A percentile compares a stretch with the other conserved stretches of the same genome.
Conservation (phyloP, 805 yeast species). For the Clavispora phyllophila region DNA sequence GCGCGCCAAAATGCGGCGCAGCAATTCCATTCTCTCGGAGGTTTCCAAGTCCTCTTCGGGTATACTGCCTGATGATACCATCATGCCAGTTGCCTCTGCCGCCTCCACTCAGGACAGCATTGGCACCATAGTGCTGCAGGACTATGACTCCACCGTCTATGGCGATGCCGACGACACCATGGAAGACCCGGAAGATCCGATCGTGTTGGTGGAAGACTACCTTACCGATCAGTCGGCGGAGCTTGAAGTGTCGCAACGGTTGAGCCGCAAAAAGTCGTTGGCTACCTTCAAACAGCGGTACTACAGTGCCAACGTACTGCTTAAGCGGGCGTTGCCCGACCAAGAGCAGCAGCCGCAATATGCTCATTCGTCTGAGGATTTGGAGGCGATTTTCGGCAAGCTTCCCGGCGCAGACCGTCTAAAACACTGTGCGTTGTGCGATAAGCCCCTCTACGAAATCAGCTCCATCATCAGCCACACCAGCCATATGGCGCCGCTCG, state of each 20-base stretch:
- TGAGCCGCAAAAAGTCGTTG: slow-evolving; percentile 29
- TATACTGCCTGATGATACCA: neutral
- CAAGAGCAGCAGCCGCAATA: neutral
- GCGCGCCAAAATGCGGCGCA: slow-evolving; percentile 9
- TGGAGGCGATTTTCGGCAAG: slow-evolving; percentile 35
- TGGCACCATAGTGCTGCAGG: neutral
- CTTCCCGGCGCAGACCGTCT: slow-evolving; percentile 35
- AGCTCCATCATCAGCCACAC: slow-evolving; percentile 36
- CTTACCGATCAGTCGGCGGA: slow-evolving; percentile 21
- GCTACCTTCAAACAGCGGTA: slow-evolving; percentile 32
- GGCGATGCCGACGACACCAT: slow-evolving; percentile 7
- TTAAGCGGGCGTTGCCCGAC: neutral
- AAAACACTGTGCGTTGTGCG: slow-evolving; percentile 63
- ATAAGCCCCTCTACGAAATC: slow-evolving; percentile 60
- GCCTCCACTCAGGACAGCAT: neutral
- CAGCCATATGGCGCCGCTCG: neutral
- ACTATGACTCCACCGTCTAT: neutral
- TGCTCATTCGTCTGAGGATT: slow-evolving; percentile 16
- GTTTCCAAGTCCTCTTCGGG: neutral
- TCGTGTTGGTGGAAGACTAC: slow-evolving; percentile 55
- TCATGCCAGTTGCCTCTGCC: too few relatives aligned
- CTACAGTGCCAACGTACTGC: neutral
- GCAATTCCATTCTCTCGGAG: slow-evolving; percentile 3
- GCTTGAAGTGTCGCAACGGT: slow-evolving; percentile 3
- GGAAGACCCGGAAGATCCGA: slow-evolving; percentile 31